Conservation (phyloP, 139 green algal genomes). For the Yamagishiella unicocca region DNA sequence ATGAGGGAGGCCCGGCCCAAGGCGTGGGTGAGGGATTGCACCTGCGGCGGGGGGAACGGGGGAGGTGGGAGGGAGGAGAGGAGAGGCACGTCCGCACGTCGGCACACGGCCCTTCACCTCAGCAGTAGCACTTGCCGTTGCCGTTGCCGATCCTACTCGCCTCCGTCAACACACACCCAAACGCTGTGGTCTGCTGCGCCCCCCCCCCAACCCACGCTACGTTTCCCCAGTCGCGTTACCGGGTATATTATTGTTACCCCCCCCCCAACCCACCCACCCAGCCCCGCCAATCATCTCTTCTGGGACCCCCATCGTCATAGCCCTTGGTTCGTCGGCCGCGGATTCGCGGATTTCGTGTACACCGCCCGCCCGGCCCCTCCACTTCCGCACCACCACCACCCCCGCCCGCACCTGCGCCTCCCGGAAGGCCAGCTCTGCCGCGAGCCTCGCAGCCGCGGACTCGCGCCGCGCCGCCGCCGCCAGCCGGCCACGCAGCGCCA, state of each 20-base stretch:
- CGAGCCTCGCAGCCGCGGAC: not conserved
- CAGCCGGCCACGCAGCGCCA: not conserved
- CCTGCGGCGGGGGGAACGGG: not conserved
- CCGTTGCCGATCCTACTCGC: not conserved
- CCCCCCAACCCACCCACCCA: too few relatives aligned
- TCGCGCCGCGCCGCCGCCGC: constrained; percentile 11
- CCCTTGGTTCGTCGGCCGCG: too few relatives aligned
- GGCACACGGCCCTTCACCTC: not conserved
- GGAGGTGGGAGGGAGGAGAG: not conserved
- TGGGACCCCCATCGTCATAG: too few relatives aligned
- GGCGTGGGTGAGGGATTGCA: constrained; percentile 1
- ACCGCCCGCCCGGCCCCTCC: not conserved
- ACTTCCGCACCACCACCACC: not conserved
- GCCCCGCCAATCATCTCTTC: too few relatives aligned
- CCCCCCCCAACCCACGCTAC: too few relatives aligned
- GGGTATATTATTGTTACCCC: too few relatives aligned
- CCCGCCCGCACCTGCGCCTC: constrained; percentile 32
- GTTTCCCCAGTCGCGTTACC: too few relatives aligned
- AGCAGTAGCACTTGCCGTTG: too few relatives aligned
- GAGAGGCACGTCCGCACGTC: not conserved
- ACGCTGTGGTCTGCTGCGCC: too few relatives aligned
- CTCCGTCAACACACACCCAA: not conserved
- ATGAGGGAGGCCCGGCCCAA: constrained; percentile 5
- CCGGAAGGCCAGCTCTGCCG: constrained; percentile 22
- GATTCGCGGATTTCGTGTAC: too few relatives aligned